Conservation (phyloP, 176 grass and related monocot species). For the Leersia perrieri region DNA sequence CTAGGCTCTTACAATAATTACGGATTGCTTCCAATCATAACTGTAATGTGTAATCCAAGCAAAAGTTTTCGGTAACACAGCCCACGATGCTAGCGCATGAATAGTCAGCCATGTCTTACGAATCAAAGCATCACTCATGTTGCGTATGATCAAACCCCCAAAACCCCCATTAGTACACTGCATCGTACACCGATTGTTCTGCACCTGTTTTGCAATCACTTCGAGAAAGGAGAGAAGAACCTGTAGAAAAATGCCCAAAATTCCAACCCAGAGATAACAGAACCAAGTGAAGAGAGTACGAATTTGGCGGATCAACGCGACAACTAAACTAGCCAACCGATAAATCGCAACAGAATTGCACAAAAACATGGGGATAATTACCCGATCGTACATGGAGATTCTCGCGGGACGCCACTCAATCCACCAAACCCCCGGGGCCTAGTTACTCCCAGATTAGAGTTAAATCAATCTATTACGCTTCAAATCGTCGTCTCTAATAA, state of each 20-base stretch:
- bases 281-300: background rate
- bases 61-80: background rate
- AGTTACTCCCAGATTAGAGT: background rate
- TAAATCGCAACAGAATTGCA: slow-evolving; percentile 10
- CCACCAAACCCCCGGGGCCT: background rate
- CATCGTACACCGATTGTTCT: background rate
- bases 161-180: background rate
- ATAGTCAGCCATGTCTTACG: background rate
- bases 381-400: slow-evolving; percentile 14
- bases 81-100: background rate
- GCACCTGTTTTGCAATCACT: background rate
- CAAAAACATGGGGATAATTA: background rate
- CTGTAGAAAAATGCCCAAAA: background rate
- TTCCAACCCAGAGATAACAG: background rate
- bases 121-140: background rate
- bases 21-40: background rate
- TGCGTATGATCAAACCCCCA: background rate
- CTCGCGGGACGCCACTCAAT: background rate
- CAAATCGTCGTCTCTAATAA: slow-evolving; percentile 5
- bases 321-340: background rate
- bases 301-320: background rate
- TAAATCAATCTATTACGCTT: background rate
- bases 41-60: slow-evolving; percentile 10
- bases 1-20: background rate
- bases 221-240: background rate